These are phyloP conservation scores for Rhododendron mucronatum DNA, from an alignment of 148 eudicot species.

Conservation along the genomic window DNA sequence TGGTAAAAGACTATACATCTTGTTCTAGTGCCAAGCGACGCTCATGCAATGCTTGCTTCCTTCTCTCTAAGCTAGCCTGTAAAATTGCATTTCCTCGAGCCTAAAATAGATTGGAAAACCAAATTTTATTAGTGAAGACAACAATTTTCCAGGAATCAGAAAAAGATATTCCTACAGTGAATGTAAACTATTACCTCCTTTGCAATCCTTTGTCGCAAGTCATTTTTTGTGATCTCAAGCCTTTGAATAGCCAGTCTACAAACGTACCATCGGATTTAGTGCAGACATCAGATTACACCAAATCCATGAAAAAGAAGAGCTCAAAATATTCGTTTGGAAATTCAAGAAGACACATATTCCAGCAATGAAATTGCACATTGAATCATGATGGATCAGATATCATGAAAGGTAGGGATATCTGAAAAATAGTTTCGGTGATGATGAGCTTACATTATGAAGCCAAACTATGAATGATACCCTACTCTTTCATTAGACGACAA, in stretches of 20 bases:
- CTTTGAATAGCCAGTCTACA: slow-evolving; percentile 88
- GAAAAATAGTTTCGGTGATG: background rate
- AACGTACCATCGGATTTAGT: background rate
- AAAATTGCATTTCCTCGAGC: slow-evolving; percentile 92
- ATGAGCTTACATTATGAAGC: background rate
- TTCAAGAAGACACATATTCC: background rate
- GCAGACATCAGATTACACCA: background rate
- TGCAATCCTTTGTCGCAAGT: slow-evolving; percentile 77
- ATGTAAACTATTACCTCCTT: slow-evolving; percentile 60
- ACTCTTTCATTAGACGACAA: background rate
- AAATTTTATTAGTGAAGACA: background rate
- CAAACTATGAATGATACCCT: background rate
- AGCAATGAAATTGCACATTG: background rate
- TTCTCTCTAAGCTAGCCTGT: slow-evolving; percentile 97
- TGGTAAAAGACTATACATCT: slow-evolving; percentile 49
- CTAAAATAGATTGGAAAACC: slow-evolving; percentile 24
- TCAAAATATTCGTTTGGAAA: background rate
- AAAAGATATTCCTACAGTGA: background rate
- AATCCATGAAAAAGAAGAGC: background rate
- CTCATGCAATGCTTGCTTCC: slow-evolving; percentile 97
- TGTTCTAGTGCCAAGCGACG: slow-evolving; percentile 97
- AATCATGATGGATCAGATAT: background rate
- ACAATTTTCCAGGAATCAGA: too few species aligned
- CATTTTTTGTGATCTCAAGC: slow-evolving; percentile 85
- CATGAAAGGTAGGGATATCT: background rate